Percentiles rank a stretch among this genome's conserved stretches.
Evolutionary conservation across 2,329 filamentous ascomycete genomes (phyloP).

Genomic region (Alternaria sp.): DNA sequence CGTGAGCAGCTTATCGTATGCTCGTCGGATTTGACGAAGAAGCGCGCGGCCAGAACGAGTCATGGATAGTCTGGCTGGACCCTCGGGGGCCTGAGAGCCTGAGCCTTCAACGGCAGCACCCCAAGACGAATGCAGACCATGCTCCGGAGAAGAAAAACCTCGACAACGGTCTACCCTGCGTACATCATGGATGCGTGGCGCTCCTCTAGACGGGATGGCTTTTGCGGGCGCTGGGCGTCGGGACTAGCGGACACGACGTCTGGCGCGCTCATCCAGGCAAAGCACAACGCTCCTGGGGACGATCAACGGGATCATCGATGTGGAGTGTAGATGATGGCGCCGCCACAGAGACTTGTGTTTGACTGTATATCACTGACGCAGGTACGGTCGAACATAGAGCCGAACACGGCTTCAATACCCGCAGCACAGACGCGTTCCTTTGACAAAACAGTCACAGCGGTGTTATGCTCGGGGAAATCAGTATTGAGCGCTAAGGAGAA

Average conservation of each 20-base stretch:
- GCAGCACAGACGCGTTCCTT: conserved; percentile 13
- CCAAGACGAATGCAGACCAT: conserved; percentile 22
- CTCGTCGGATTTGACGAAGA: conserved; percentile 10
- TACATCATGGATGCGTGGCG: conserved; percentile 36
- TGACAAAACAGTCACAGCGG: conserved; percentile 18
- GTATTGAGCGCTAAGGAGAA: conserved; percentile 15
- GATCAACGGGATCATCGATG: conserved; percentile 42
- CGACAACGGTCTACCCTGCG: conserved; percentile 37
- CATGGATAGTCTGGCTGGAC: conserved; percentile 19
- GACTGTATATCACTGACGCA: conserved; percentile 38
- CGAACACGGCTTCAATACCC: conserved; percentile 9
- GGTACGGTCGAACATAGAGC: conserved; percentile 35
- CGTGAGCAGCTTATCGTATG: conserved; percentile 15
- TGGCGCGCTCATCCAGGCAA: conserved; percentile 38
- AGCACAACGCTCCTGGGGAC: conserved; percentile 34
- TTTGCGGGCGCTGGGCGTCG: conserved; percentile 45
- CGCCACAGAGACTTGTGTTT: conserved; percentile 37
- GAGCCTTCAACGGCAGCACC: conserved; percentile 22
- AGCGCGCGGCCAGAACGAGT: conserved; percentile 30
- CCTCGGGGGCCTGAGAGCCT: conserved; percentile 9
- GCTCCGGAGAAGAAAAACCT: conserved; percentile 15
- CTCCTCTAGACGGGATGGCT: conserved; percentile 47
- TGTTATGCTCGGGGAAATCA: conserved; percentile 19
- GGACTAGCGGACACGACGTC: conserved; percentile 43
- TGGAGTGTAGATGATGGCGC: conserved; percentile 39